A percentile compares a stretch with the other conserved stretches of the same genome.
Conservation (phyloP, 805 yeast species). For the Saccharomycopsis synnaedendra region DNA sequence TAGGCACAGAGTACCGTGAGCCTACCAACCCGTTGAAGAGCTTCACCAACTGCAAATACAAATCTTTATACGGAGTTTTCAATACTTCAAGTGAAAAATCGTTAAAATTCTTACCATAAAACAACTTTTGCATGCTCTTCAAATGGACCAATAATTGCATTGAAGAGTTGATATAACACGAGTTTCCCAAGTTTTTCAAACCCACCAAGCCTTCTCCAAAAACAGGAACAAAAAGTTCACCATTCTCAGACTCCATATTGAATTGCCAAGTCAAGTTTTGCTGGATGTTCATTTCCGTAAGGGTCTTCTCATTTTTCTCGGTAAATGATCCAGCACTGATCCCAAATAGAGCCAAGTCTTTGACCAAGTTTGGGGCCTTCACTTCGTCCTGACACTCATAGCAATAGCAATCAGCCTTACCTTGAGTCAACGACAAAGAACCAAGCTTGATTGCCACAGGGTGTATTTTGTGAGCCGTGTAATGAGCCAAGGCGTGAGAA, state of each 20-base stretch:
- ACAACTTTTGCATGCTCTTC: constrained; percentile 29
- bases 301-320: constrained; percentile 69
- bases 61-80: constrained; percentile 47
- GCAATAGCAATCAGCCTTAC: constrained; percentile 76
- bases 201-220: constrained; percentile 79
- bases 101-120: constrained; percentile 21
- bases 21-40: constrained; percentile 68
- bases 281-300: constrained; percentile 84
- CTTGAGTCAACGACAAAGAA: constrained; percentile 56
- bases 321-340: constrained; percentile 43
- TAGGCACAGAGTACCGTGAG: constrained; percentile 62
- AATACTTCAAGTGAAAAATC: constrained; percentile 19
- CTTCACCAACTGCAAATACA: constrained; percentile 69
- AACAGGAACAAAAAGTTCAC: constrained; percentile 50
- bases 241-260: constrained; percentile 61
- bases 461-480: constrained; percentile 40
- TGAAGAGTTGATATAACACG: constrained; percentile 81
- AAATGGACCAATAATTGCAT: constrained; percentile 57
- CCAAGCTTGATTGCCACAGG: constrained; percentile 87
- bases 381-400: constrained; percentile 86
- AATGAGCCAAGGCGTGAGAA: constrained; percentile 79
- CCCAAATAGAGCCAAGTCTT: constrained; percentile 45
- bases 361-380: constrained; percentile 47
- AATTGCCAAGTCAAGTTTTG: constrained; percentile 94
- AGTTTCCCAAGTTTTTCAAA: constrained; percentile 79